Evolutionary conservation across 768 basidiomycete species (phyloP).

Genomic region (Phallus indusiatus): DNA sequence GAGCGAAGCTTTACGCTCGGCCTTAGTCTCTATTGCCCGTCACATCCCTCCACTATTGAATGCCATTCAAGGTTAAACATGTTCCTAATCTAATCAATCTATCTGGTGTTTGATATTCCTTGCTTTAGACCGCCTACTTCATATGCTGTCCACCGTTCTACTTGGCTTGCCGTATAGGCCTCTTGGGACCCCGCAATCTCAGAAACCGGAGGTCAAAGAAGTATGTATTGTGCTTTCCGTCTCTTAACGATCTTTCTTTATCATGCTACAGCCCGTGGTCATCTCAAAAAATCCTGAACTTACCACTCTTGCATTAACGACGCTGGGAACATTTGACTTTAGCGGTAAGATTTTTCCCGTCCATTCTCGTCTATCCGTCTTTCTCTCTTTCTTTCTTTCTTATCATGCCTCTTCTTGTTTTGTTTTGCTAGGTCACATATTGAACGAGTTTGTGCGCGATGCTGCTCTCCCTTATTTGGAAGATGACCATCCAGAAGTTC

Average conservation of each 20-base stretch:
- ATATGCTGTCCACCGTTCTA: slow-evolving; percentile 71
- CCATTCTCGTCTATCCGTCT: not conserved
- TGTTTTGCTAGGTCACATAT: slow-evolving; percentile 58
- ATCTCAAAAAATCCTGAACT: slow-evolving; percentile 56
- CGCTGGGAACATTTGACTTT: slow-evolving; percentile 90
- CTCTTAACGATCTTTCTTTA: not conserved
- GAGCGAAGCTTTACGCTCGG: slow-evolving; percentile 79
- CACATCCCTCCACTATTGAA: slow-evolving; percentile 85
- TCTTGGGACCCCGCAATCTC: slow-evolving; percentile 71
- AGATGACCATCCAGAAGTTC: slow-evolving; percentile 80
- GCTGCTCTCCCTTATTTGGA: slow-evolving; percentile 91
- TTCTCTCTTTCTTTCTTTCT: not conserved
- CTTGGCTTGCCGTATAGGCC: slow-evolving; percentile 81
- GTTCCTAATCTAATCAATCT: not conserved
- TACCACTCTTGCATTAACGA: slow-evolving; percentile 74
- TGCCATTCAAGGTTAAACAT: slow-evolving; percentile 72
- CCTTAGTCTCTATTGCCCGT: slow-evolving; percentile 73
- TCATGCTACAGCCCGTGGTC: slow-evolving; percentile 29
- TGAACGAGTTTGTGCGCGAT: slow-evolving; percentile 92
- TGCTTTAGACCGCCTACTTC: slow-evolving; percentile 72
- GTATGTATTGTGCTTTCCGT: not conserved
- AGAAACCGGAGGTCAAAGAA: slow-evolving; percentile 27
- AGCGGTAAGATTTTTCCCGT: slow-evolving; percentile 44
- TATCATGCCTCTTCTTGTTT: no score
- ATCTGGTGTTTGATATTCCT: not conserved